Conservation (phyloP, 176 grass and related monocot genomes). For the Musa schizocarpa region DNA sequence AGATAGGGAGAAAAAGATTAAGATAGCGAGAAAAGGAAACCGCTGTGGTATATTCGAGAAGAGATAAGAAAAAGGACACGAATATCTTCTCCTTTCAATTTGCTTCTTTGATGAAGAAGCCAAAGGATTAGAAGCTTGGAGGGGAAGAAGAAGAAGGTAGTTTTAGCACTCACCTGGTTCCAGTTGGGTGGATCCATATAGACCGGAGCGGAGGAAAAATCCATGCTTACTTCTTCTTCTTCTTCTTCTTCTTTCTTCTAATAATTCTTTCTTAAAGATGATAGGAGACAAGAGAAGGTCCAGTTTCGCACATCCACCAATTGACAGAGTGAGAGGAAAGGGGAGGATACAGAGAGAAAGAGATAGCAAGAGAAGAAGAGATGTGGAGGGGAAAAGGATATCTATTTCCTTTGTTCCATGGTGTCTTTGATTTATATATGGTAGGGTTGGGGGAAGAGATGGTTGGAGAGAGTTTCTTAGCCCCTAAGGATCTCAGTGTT, state of each 20-base stretch:
- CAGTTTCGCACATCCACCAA: too few relatives aligned
- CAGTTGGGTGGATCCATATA: background rate
- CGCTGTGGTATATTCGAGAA: constrained; percentile 17
- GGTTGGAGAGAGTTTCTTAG: constrained; percentile 35
- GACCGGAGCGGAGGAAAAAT: background rate
- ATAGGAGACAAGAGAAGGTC: constrained; percentile 16
- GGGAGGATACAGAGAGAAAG: background rate
- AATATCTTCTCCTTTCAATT: constrained; percentile 22
- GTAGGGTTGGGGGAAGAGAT: constrained; percentile 12
- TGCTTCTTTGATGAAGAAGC: constrained; percentile 66
- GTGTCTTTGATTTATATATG: constrained; percentile 12
- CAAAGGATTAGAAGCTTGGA: background rate
- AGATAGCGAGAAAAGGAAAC: background rate
- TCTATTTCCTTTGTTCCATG: too few relatives aligned
- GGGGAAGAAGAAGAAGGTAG: background rate
- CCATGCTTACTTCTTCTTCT: background rate
- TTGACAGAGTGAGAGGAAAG: too few relatives aligned
- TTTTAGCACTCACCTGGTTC: background rate
- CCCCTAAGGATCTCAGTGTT: constrained; percentile 25
- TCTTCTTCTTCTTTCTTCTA: constrained; percentile 38
- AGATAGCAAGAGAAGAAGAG: constrained; percentile 1
- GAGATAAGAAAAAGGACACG: background rate
- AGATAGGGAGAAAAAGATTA: constrained; percentile 21
- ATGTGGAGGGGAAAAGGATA: background rate
- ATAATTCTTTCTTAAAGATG: constrained; percentile 12